Conservation (phyloP, 345 rosid species). For the Salix arbutifolia region DNA sequence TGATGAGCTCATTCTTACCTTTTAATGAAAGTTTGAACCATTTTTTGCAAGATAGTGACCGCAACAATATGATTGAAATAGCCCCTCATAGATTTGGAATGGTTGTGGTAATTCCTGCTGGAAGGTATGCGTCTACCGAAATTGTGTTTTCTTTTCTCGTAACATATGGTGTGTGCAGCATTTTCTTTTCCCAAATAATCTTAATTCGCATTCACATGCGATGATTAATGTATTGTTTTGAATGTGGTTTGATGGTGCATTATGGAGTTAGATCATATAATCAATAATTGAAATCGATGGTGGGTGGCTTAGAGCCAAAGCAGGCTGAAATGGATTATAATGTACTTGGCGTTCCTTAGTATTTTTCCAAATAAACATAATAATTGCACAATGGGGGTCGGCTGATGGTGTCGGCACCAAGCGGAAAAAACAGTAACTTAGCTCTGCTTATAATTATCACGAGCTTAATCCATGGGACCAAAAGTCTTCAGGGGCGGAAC, state of each 20-base stretch:
- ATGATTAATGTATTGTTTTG: no score
- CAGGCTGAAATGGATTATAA: background rate
- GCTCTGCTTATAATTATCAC: background rate
- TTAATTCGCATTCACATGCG: no score
- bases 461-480: background rate
- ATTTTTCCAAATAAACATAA: background rate
- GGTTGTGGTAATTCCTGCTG: background rate
- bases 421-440: background rate
- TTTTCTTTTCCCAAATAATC: no score
- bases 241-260: no score
- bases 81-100: background rate
- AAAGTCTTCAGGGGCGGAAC: background rate
- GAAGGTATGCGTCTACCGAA: no score
- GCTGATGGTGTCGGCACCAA: background rate
- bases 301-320: background rate
- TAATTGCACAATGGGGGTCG: background rate
- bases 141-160: background rate
- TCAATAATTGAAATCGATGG: background rate
- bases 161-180: no score
- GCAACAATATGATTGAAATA: background rate
- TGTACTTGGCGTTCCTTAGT: background rate
- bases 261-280: background rate
- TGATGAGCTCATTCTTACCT: slow-evolving; percentile 18
- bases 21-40: slow-evolving; percentile 1
- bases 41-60: background rate